phyloP scores from a whole-genome alignment of 1,139 yeast species.

The Blastobotrys niveus region DNA sequence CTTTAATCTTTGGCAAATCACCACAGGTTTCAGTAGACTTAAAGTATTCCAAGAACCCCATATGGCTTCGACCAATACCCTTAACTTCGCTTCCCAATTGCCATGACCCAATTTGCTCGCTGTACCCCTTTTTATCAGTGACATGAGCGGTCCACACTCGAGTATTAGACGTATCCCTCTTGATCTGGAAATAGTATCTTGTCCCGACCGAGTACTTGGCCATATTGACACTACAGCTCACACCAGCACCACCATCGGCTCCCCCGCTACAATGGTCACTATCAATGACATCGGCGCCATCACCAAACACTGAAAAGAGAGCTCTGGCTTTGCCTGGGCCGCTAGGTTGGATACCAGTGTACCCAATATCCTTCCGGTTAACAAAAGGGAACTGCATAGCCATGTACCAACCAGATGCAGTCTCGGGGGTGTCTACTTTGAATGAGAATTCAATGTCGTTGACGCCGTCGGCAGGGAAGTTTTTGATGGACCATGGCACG shows the following conservation, averaged over 20 bases:
- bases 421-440: not conserved
- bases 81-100: not conserved
- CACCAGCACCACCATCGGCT: conserved; percentile 5
- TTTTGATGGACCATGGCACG: not conserved
- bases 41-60: conserved; percentile 3
- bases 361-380: not conserved
- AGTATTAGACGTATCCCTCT: not conserved
- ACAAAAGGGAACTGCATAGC: conserved; percentile 5
- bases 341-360: conserved; percentile 5
- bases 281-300: not conserved
- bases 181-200: conserved; percentile 2
- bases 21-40: not conserved
- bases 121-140: conserved; percentile 2
- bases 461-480: not conserved
- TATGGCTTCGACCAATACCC: not conserved
- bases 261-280: not conserved
- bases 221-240: not conserved
- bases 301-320: conserved; percentile 4
- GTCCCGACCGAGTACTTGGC: not conserved
- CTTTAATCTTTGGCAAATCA: not conserved
- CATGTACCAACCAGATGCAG: not conserved
- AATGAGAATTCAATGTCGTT: conserved; percentile 5
- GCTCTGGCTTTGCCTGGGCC: not conserved
- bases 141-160: not conserved
- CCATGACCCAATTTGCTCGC: not conserved